These are phyloP conservation scores for Ogataea salicorniae DNA, from an alignment of 805 yeast species.

Conservation along the genomic window DNA sequence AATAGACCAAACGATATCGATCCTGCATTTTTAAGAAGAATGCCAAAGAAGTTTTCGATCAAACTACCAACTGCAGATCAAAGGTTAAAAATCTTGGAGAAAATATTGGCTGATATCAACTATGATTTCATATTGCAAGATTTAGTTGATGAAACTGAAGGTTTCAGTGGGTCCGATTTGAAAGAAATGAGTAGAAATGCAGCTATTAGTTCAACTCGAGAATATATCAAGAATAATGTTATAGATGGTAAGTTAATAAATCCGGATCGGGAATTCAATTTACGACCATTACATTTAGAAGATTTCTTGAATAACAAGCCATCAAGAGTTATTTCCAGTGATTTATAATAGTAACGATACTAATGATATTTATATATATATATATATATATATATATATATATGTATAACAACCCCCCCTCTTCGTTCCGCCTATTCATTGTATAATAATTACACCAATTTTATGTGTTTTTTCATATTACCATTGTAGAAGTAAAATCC, in stretches of 20 bases:
- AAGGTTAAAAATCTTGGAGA: slow-evolving; percentile 62
- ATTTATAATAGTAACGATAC: background rate
- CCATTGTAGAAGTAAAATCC: no score
- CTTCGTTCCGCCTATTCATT: no score
- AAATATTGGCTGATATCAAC: slow-evolving; percentile 61
- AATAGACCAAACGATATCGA: slow-evolving; percentile 91
- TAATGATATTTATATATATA: background rate
- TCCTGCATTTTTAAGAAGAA: slow-evolving; percentile 82
- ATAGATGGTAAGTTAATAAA: slow-evolving; percentile 34
- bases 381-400: background rate
- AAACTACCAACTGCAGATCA: slow-evolving; percentile 65
- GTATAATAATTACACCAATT: no score
- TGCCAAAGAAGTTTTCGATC: slow-evolving; percentile 86
- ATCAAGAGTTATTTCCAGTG: background rate
- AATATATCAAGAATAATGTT: slow-evolving; percentile 61
- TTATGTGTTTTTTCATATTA: no score
- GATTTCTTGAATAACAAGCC: slow-evolving; percentile 43
- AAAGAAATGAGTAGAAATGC: slow-evolving; percentile 92
- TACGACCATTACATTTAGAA: slow-evolving; percentile 58
- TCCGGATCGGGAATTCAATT: slow-evolving; percentile 32
- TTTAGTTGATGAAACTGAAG: slow-evolving; percentile 61
- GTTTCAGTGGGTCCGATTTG: slow-evolving; percentile 86
- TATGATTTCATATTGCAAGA: slow-evolving; percentile 61
- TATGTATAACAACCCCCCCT: background rate
- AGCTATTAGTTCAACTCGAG: slow-evolving; percentile 83